phyloP scores from a whole-genome alignment of 768 basidiomycete species.

The Panus rudis region DNA sequence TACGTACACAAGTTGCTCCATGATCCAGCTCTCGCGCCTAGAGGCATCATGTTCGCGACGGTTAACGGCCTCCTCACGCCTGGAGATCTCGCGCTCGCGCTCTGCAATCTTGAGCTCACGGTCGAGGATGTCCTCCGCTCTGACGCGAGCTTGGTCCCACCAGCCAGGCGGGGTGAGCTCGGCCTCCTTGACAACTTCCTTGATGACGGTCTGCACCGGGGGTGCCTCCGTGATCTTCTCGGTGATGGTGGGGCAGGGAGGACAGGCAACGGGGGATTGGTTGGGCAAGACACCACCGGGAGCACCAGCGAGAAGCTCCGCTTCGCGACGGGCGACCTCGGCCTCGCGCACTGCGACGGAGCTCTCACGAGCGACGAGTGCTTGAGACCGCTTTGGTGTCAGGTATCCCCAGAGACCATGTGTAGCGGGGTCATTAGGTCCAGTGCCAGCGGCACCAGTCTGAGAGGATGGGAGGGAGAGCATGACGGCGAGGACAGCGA shows the following conservation, averaged over 20 bases:
- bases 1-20: conserved; percentile 85
- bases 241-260: conserved; percentile 49
- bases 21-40: conserved; percentile 84
- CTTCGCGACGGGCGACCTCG: conserved; percentile 84
- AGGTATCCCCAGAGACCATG: conserved; percentile 65
- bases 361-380: conserved; percentile 71
- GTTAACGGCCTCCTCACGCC: conserved; percentile 80
- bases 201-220: conserved; percentile 75
- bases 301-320: conserved; percentile 75
- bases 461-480: conserved; percentile 65
- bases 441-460: conserved; percentile 23
- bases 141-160: conserved; percentile 58
- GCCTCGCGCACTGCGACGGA: conserved; percentile 78
- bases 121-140: conserved; percentile 76
- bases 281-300: conserved; percentile 71
- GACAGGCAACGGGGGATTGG: conserved; percentile 46
- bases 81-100: conserved; percentile 79
- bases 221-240: conserved; percentile 40
- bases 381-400: conserved; percentile 77
- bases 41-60: conserved; percentile 83
- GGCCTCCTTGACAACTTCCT: conserved; percentile 81
- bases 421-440: conserved; percentile 25
- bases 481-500: conserved; percentile 88
- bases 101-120: conserved; percentile 83
- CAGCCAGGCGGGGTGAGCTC: conserved; percentile 75